phyloP scores from a whole-genome alignment of 2,329 filamentous ascomycete species.

The Cladosporium sp. region DNA sequence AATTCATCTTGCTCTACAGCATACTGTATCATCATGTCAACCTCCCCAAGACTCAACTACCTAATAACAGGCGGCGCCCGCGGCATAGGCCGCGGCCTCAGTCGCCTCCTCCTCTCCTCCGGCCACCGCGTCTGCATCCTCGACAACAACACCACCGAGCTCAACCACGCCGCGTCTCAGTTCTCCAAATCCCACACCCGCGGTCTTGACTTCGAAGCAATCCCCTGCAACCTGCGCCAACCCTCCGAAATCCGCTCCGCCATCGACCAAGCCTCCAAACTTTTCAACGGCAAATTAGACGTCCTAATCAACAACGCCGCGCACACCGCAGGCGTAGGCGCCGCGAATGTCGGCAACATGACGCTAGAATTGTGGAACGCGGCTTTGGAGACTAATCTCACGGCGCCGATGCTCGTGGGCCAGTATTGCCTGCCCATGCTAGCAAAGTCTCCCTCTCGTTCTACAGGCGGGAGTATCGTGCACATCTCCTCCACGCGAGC shows the following conservation, averaged over 20 bases:
- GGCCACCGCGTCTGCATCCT: conserved; percentile 45
- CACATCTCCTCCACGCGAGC: conserved; percentile 55
- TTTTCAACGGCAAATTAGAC: conserved; percentile 42
- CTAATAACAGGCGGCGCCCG: conserved; percentile 41
- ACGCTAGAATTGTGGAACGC: conserved; percentile 42
- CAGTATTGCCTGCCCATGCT: conserved; percentile 34
- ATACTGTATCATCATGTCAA: conserved; percentile 9
- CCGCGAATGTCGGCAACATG: conserved; percentile 33
- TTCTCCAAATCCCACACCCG: conserved; percentile 27
- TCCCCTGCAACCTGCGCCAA: conserved; percentile 28
- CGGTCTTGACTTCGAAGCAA: conserved; percentile 26
- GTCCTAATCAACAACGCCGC: conserved; percentile 48
- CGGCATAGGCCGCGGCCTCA: conserved; percentile 42
- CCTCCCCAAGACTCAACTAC: conserved; percentile 28
- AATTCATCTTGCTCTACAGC: not conserved
- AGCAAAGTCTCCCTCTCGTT: conserved; percentile 20
- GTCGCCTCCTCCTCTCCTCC: conserved; percentile 38
- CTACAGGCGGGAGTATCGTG: conserved; percentile 38
- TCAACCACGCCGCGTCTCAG: conserved; percentile 37
- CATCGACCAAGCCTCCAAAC: conserved; percentile 31
- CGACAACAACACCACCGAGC: conserved; percentile 41
- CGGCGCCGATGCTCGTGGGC: conserved; percentile 36
- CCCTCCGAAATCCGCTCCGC: conserved; percentile 36
- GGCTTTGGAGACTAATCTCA: conserved; percentile 42
- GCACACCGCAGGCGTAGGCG: conserved; percentile 39